These are phyloP conservation scores for Kazachstania kunashirensis DNA, from an alignment of 805 yeast genomes.

Conservation along the genomic window DNA sequence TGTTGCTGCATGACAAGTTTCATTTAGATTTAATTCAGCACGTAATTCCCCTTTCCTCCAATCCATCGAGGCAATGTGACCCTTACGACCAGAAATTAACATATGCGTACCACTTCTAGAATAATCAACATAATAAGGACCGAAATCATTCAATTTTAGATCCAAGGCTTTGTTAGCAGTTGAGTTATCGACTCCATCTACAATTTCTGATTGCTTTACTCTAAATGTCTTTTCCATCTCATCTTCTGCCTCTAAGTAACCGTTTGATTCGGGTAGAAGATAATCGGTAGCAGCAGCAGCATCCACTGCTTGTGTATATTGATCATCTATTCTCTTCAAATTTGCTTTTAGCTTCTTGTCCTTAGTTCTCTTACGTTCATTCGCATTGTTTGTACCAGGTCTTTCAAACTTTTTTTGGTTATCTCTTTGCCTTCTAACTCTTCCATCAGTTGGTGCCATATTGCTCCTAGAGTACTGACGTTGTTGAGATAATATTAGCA, in stretches of 20 bases:
- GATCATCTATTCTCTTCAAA: constrained; percentile 56
- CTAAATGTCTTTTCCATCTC: constrained; percentile 84
- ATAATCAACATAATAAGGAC: constrained; percentile 78
- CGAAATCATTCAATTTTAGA: constrained; percentile 63
- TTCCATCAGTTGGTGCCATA: constrained; percentile 5
- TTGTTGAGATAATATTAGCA: too few species aligned
- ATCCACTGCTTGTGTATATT: constrained; percentile 67
- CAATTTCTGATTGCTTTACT: constrained; percentile 72
- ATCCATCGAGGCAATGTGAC: constrained; percentile 92
- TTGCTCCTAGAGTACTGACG: too few species aligned
- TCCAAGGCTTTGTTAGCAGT: constrained; percentile 71
- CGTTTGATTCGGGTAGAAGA: constrained; percentile 73
- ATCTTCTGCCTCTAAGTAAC: constrained; percentile 86
- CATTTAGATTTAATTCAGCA: constrained; percentile 77
- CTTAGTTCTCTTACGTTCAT: constrained; percentile 30
- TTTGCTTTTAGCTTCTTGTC: constrained; percentile 57
- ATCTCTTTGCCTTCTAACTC: constrained; percentile 17
- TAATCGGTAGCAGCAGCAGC: constrained; percentile 83
- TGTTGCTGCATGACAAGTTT: constrained; percentile 83
- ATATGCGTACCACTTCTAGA: constrained; percentile 81
- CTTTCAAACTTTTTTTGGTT: constrained; percentile 30
- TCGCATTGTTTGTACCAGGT: constrained; percentile 7
- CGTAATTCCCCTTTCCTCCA: constrained; percentile 82
- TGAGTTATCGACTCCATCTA: constrained; percentile 60
- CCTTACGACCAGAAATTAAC: constrained; percentile 79